Base-by-base conservation (phyloP, 2,329 filamentous ascomycete species). In the Fusarium bactridioides region DNA sequence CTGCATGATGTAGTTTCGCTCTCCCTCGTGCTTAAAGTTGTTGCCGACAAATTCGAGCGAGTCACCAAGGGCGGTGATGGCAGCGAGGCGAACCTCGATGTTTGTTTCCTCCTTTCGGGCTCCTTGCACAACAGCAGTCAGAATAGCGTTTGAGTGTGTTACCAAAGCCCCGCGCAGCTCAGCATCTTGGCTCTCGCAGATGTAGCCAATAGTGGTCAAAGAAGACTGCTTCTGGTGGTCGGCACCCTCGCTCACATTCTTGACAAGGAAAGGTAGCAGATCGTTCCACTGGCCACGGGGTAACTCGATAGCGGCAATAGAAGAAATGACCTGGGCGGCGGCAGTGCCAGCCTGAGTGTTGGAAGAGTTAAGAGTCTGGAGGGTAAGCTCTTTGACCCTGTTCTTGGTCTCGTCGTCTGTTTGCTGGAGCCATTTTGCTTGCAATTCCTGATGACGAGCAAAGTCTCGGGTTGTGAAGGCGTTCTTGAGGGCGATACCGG, bases 1-100 rank as follows among this genome's bases (percentile, higher is more conserved):
- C 86, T 99, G 96, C 96, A 99, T 99, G 80, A 99, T 99, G 87
- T 98, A 99, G 86, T 99, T 99, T 76, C 96, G 92, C 88, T 99
- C 96, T 78, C 95, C 96, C 84, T 99, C 96, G 79, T 98, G 96
- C 84, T 98, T 97, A 84, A 99, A 99, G 86, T 99, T 99, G 84
- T 94, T 97, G 74, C 94, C 91, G 65, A 99, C 95, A 79, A 99
- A 99, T 83, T 99, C 96, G 67, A 98, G 91, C 43, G 95, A 98
- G 83, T 99, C 96, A 78, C 95, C 94, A 48, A 99, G 91, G 50
- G 96, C 96, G 55, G 93, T 93, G 80, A 99, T 96, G 79, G 96
- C 96, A 58, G 96, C 94, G 76, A 94, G 89, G 74, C 96, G 94
- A 68, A 99, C 95, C 80, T 99, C 95, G 76, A 86, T 83, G 85